phyloP scores from a whole-genome alignment of 495 filamentous ascomycete genomes.

The Podospora conica region DNA sequence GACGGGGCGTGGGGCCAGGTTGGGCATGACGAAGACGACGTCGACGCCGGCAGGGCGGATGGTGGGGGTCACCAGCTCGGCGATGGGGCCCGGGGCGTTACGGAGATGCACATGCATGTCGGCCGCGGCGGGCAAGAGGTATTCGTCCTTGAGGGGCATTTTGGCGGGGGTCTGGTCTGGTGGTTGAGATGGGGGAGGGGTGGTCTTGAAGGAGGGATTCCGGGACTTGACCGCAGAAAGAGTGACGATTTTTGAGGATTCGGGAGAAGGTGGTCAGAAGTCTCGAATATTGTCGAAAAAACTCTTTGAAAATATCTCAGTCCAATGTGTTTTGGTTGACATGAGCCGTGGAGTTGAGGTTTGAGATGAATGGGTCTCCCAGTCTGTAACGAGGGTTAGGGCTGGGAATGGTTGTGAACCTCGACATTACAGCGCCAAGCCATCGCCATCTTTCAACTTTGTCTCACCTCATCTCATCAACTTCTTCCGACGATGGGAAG shows the following conservation, averaged over 20 bases:
- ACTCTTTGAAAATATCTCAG: neutral
- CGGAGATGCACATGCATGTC: slow-evolving; percentile 61
- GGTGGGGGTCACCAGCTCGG: slow-evolving; percentile 72
- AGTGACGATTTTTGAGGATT: neutral
- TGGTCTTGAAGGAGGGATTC: neutral
- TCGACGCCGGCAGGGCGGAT: slow-evolving; percentile 66
- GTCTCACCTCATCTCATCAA: neutral
- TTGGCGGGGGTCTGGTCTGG: neutral
- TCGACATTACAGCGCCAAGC: neutral
- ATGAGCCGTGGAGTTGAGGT: neutral
- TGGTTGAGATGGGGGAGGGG: neutral
- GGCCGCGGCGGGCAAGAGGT: slow-evolving; percentile 65
- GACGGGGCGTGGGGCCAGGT: slow-evolving; percentile 55
- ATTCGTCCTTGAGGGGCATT: slow-evolving; percentile 39
- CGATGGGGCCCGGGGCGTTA: slow-evolving; percentile 62
- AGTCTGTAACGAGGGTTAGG: neutral
- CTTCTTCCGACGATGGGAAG: neutral
- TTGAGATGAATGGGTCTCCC: neutral
- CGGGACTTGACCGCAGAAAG: neutral
- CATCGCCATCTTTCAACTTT: neutral
- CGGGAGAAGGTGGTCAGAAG: neutral
- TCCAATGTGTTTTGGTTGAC: neutral
- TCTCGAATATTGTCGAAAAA: neutral
- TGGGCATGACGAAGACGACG: slow-evolving; percentile 62
- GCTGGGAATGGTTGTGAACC: neutral